Evolutionary conservation across 345 rosid genomes (phyloP), one percentile per base, ranked within the genome.

Genomic region (Trapa bicornis): DNA sequence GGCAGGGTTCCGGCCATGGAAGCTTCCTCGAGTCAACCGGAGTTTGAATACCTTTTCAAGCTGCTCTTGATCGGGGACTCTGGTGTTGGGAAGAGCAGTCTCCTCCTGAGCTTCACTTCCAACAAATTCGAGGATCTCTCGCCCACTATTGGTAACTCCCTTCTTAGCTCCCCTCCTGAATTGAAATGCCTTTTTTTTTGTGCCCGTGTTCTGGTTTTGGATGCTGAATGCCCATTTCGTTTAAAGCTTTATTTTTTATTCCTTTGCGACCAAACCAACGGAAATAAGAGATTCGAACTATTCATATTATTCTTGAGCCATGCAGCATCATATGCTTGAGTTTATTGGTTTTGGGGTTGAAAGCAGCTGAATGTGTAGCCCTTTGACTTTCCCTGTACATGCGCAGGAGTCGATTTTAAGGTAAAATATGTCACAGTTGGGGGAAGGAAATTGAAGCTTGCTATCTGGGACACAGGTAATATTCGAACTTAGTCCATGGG

Each of bases 381-480:
- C 43, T 41, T 41, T 16, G 67, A 22, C 22, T 38, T 67, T 58
- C 37, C 13, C 61, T 36, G 43, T 60, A 29, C 47, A 17, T 47
- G 45, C 56, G 33, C 53, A 93, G 97, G 98, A 67, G 97, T 93
- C 41, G 98, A 93, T 83, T 93, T 93, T 71, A 88, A 90, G 87
- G 86, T 93, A 37, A 93, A 93, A 77, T 79, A 87, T 74, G 83
- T 93, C 29, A 82, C 77, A n/a, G 66, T 82, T 68, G 94, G 92
- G 4, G 98, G 90, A 39, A 88, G 87, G 73, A 93, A 82, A 77
- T 69, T 90, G 73, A 93, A 93, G 82, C 96, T 93, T 74, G 98
- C 94, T 6, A 93, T 93, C 70, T 93, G 98, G 97, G 97, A 93
- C 66, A 90, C 97, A 17, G 98, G 97, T 88, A 48, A 36, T 36